Evolutionary conservation across 225 moss, liverwort and hornwort genomes (phyloP), one percentile per base, ranked within the genome.

Genomic region (Straminergon stramineum): DNA sequence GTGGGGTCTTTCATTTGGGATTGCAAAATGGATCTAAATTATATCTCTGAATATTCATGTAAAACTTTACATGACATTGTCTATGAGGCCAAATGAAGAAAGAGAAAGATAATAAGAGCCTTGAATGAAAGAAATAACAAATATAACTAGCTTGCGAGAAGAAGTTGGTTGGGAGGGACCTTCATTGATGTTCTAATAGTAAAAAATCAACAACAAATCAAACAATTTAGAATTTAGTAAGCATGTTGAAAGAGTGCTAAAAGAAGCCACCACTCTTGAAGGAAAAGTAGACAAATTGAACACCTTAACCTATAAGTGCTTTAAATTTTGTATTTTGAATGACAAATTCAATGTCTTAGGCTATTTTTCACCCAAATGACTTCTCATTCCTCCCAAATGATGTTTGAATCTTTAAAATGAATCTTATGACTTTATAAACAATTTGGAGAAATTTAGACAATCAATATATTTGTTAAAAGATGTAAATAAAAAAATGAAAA

Each of bases 31-130:
- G 11, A 75, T 19, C 18, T 18, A 74, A 28, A 45, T 2, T 17
- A 17, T 45, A 28, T 48, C 18, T 48, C 0, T 48, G 6, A 48
- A 48, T 48, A 30, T 17, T 7, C 11, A 45, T 30, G 4, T 74
- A 45, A 28, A 28, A 11, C 10, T 28, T 74, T 1, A 17, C 0
- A 74, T 30, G 11, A 17, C 1, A 1, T 48, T 0, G 1, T 30
- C 3, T 17, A 6, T 10, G 17, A 4, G 11, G 11, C 17, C 26
- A 75, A 75, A 74, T 74, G 17, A 17, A 75, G 17, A 48, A 75
- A 48, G 45, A 17, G 2, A 74, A 48, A 11, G 48, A 75, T 11
- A 31, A 75, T 11, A 51, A 75, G 3, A 4, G 2, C 19, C 18
- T 51, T 75, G 2, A 0, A 11, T 0, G 0, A 75, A 30, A 75